Conservation (phyloP, 139 green algal genomes). For the Pleodorina starrii region DNA sequence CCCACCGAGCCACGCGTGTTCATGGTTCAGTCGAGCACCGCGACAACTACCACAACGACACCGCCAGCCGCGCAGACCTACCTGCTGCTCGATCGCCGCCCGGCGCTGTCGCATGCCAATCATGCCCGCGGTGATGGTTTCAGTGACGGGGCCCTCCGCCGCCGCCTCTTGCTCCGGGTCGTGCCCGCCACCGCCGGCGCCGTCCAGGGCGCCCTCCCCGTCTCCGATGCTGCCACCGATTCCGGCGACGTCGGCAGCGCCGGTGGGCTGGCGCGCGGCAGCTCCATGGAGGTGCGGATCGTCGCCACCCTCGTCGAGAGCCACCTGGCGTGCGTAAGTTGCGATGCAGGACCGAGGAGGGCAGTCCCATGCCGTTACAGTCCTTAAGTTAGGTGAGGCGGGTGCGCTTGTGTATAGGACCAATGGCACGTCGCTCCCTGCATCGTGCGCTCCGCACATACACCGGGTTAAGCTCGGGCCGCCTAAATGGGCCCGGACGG, state of each 20-base stretch:
- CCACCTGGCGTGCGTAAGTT: neutral
- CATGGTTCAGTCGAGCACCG: too few species aligned
- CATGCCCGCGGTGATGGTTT: slow-evolving; percentile 42
- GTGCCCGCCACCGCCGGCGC: neutral
- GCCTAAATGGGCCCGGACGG: too few species aligned
- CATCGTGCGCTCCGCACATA: too few species aligned
- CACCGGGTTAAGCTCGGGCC: too few species aligned
- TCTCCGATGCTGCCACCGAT: neutral
- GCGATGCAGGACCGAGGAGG: too few species aligned
- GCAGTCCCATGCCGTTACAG: too few species aligned
- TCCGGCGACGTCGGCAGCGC: neutral
- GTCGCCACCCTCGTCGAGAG: slow-evolving; percentile 5
- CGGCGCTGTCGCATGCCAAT: slow-evolving; percentile 31
- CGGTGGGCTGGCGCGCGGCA: neutral
- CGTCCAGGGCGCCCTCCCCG: neutral
- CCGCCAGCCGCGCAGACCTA: too few species aligned
- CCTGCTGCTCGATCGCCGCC: slow-evolving; percentile 57
- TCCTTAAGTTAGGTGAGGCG: too few species aligned
- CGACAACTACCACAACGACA: too few species aligned
- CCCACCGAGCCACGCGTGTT: too few species aligned
- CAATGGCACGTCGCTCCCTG: too few species aligned
- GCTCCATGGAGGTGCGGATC: neutral
- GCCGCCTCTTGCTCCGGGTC: neutral
- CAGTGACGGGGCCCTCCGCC: slow-evolving; percentile 15
- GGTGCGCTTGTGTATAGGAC: too few species aligned